Evolutionary conservation across 1,284 basidiomycete species (phyloP).

Genomic region (Thelephora terrestris): DNA sequence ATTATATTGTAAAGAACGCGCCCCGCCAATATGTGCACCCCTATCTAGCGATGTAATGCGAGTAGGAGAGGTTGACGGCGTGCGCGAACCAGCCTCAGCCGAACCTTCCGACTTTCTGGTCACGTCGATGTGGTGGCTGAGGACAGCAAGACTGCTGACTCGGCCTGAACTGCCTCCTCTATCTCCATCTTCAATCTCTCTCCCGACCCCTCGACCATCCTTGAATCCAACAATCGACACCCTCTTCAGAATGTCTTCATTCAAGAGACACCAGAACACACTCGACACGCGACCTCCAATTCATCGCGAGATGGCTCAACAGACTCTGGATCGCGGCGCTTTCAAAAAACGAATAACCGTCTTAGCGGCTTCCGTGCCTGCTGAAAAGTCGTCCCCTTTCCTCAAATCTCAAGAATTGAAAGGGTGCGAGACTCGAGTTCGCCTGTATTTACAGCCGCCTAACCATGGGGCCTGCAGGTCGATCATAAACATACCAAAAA

Average conservation of each 20-base stretch:
- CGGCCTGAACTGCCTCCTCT: not conserved
- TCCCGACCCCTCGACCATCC: not conserved
- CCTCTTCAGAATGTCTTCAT: too few relatives aligned
- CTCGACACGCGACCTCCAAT: conserved; percentile 49
- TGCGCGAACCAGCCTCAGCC: too few relatives aligned
- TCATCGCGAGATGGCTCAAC: conserved; percentile 31
- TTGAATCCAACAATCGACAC: too few relatives aligned
- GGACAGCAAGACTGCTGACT: too few relatives aligned
- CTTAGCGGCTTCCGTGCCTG: conserved; percentile 55
- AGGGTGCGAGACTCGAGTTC: conserved; percentile 32
- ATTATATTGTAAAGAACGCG: too few relatives aligned
- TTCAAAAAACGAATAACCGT: conserved; percentile 59
- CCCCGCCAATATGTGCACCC: too few relatives aligned
- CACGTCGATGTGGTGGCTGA: too few relatives aligned
- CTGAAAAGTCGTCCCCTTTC: conserved; percentile 43
- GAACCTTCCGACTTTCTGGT: too few relatives aligned
- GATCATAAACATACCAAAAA: conserved; percentile 57
- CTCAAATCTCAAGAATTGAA: conserved; percentile 45
- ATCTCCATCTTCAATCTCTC: not conserved
- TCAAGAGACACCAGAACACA: conserved; percentile 8
- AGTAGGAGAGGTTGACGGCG: too few relatives aligned
- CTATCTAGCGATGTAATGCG: too few relatives aligned
- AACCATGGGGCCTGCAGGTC: conserved; percentile 24
- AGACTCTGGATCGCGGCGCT: conserved; percentile 45
- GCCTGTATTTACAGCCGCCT: conserved; percentile 2